Conservation (phyloP, 2,329 filamentous ascomycete genomes). For the Fusarium decemcellulare region DNA sequence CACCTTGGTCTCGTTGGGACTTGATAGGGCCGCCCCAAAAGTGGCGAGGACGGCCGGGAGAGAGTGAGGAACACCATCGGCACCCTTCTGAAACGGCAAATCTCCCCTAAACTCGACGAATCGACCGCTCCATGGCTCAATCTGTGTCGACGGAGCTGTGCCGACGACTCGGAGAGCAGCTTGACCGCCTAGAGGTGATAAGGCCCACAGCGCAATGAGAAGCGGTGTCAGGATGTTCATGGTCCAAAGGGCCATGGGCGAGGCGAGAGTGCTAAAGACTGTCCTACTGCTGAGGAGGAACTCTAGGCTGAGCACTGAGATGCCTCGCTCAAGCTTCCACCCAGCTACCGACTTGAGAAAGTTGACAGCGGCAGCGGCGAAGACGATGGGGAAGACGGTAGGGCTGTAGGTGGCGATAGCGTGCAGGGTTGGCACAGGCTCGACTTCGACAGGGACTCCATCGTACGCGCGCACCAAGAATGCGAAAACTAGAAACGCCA, state of each 20-base stretch:
- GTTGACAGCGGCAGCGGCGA: conserved; percentile 16
- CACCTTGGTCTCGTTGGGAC: conserved; percentile 8
- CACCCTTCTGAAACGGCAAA: background rate
- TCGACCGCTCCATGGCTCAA: conserved; percentile 6
- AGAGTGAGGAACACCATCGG: background rate
- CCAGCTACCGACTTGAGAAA: conserved; percentile 24
- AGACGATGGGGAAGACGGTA: conserved; percentile 24
- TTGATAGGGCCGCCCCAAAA: conserved; percentile 12
- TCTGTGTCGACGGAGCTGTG: background rate
- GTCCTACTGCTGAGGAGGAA: conserved; percentile 24
- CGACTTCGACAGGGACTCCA: background rate
- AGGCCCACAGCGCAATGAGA: conserved; percentile 20
- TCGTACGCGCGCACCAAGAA: conserved; percentile 3
- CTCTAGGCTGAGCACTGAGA: conserved; percentile 25
- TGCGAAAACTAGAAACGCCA: conserved; percentile 9
- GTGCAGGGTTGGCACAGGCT: conserved; percentile 1
- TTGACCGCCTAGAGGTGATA: conserved; percentile 25
- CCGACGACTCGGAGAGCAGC: conserved; percentile 19
- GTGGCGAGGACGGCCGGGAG: conserved; percentile 9
- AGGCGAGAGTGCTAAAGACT: conserved; percentile 19
- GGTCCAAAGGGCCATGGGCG: conserved; percentile 5
- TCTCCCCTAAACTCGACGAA: conserved; percentile 22
- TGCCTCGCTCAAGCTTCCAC: conserved; percentile 26
- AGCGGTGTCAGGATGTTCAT: conserved; percentile 12
- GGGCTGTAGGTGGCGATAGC: conserved; percentile 9